Evolutionary conservation across 2,329 filamentous ascomycete species (phyloP), one percentile per base, ranked within the genome.

Genomic region (Colletotrichum lentis): DNA sequence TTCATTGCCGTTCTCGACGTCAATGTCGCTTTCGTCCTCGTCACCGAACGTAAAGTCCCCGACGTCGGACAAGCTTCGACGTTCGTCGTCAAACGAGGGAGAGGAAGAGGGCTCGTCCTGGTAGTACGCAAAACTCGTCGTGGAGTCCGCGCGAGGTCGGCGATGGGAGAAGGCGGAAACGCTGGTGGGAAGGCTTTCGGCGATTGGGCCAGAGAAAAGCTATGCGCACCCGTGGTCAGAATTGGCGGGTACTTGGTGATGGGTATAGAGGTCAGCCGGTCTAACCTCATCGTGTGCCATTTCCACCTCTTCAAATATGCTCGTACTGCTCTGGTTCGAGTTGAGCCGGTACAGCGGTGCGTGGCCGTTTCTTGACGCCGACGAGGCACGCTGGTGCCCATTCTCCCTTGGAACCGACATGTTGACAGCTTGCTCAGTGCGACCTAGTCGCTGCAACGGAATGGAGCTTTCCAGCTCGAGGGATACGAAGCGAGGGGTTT

Each of bases 121-220:
- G 76, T 96, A 96, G 79, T 93, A 97, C 1, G 93, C 89, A 78
- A 97, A 98, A 79, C 93, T 97, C 35, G 94, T 83, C 6, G 86
- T 93, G 16, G 95, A 98, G 75, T 94, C 92, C 72, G 93, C 90
- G 73, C 95, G 89, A 44, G 85, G 83, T 68, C 94, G 88, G 68
- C 93, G 92, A 78, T 97, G 94, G 55, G 89, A 90, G 77, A 99
- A 99, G 39, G 93, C 91, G n/a, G 93, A 94, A 43, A 94, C 86
- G 76, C 94, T 97, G 12, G 93, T 96, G 1, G 96, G 96, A n/a
- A 99, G 87, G 76, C 94, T 97, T 81, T 99, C 96, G 62, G 94
- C 94, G 75, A 97, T 90, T 7, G 95, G 96, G 7, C 96, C 96
- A 27, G 95, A 91, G 80, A 95, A 99, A 55, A 97, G 87, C 85